These are phyloP conservation scores for Cichorium intybus DNA, from an alignment of 140 eudicot genomes.

Conservation along the genomic window DNA sequence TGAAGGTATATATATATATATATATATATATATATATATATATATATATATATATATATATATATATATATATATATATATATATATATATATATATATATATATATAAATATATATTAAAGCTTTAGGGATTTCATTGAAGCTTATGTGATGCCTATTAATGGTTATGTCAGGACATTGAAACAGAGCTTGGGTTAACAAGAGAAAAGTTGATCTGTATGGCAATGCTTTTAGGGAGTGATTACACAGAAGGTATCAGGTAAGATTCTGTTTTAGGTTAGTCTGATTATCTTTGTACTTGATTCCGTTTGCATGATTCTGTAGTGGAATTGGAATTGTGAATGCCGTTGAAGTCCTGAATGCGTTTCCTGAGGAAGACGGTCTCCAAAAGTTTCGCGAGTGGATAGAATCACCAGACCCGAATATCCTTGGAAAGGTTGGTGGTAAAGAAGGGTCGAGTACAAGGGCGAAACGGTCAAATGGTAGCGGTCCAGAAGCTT, in stretches of 20 bases:
- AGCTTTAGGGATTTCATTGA: not conserved
- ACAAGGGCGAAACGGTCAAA: conserved; percentile 45
- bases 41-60: too few relatives aligned
- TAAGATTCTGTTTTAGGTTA: conserved; percentile 20
- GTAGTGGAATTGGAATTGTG: conserved; percentile 93
- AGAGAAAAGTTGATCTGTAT: conserved; percentile 79
- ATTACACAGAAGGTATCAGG: conserved; percentile 99
- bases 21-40: too few relatives aligned
- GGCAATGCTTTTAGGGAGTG: conserved; percentile 97
- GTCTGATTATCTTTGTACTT: not conserved
- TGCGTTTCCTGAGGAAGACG: conserved; percentile 93
- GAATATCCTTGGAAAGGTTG: conserved; percentile 59
- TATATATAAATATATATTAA: too few relatives aligned
- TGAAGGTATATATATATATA: conserved; percentile 73
- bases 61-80: too few relatives aligned
- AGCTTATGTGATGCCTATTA: not conserved
- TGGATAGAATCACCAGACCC: conserved; percentile 99
- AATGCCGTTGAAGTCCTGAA: conserved; percentile 94
- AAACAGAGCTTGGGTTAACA: conserved; percentile 85
- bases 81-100: too few relatives aligned
- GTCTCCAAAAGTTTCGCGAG: conserved; percentile 83
- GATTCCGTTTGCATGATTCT: conserved; percentile 4
- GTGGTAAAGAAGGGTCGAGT: conserved; percentile 36
- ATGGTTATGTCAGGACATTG: conserved; percentile 64
- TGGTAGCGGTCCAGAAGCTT: conserved; percentile 26